Percentiles rank a stretch among this genome's conserved stretches.
Evolutionary conservation across 2,329 filamentous ascomycete species (phyloP).

Genomic region (Aspergillus eucalypticola): DNA sequence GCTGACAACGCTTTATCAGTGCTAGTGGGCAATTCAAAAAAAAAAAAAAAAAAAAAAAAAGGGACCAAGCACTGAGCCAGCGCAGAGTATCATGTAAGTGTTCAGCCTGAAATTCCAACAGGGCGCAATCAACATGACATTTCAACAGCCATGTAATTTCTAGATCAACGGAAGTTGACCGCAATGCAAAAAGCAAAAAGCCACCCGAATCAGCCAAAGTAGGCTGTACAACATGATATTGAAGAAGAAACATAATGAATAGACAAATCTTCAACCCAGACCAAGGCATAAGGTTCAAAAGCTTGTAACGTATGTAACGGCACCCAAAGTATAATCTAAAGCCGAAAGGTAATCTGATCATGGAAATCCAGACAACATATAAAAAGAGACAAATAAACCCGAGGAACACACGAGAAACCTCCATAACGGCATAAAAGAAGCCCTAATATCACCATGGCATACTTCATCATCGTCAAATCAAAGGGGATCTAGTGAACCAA

Average conservation of each 20-base stretch:
- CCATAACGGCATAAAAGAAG: neutral
- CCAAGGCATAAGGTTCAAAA: neutral
- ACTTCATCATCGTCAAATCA: neutral
- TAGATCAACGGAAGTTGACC: constrained; percentile 1
- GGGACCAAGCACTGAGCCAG: neutral
- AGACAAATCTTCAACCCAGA: neutral
- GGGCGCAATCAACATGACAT: neutral
- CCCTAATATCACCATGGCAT: neutral
- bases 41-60: constrained; percentile 1
- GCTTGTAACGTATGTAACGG: neutral
- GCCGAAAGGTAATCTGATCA: neutral
- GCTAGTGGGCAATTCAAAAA: neutral
- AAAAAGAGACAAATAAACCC: constrained; percentile 1
- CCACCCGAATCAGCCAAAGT: constrained; percentile 4
- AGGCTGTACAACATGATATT: constrained; percentile 7
- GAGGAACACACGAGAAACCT: neutral
- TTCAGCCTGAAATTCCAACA: neutral
- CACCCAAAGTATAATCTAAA: neutral
- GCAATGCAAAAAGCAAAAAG: neutral
- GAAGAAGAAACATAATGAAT: neutral
- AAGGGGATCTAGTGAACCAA: neutral
- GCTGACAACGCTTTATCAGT: neutral
- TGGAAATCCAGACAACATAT: neutral
- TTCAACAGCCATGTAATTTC: neutral
- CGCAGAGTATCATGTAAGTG: neutral